These are phyloP conservation scores for Dimargaris xerosporica DNA, from an alignment of 192 early-diverging fungal genomes.

Conservation along the genomic window DNA sequence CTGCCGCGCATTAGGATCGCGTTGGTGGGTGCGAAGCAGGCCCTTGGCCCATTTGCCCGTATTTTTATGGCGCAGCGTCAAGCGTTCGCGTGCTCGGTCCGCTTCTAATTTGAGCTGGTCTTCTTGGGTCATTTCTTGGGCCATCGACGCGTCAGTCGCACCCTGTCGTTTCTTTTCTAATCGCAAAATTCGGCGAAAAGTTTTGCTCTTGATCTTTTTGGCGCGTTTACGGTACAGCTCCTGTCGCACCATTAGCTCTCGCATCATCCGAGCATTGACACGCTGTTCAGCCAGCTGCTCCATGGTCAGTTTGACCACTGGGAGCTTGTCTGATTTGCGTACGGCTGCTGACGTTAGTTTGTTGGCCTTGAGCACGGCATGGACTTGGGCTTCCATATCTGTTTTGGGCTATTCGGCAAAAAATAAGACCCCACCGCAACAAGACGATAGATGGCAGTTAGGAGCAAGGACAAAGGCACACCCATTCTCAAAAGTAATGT, in stretches of 20 bases:
- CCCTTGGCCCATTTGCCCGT: conserved; percentile 93
- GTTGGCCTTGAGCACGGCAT: conserved; percentile 45
- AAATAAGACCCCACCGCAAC: too few relatives aligned
- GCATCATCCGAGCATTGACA: conserved; percentile 73
- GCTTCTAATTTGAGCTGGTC: conserved; percentile 52
- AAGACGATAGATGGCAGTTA: too few relatives aligned
- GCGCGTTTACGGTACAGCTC: conserved; percentile 82
- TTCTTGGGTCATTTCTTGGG: conserved; percentile 50
- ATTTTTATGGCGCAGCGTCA: conserved; percentile 87
- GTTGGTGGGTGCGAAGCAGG: conserved; percentile 42
- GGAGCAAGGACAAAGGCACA: too few relatives aligned
- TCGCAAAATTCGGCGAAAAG: conserved; percentile 77
- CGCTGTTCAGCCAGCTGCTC: conserved; percentile 68
- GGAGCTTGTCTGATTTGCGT: conserved; percentile 68
- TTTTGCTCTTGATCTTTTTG: conserved; percentile 96
- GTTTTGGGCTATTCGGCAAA: conserved; percentile 23
- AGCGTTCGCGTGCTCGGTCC: conserved; percentile 78
- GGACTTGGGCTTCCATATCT: conserved; percentile 66
- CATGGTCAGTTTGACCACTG: conserved; percentile 61
- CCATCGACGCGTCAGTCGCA: conserved; percentile 25
- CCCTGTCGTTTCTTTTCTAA: conserved; percentile 51
- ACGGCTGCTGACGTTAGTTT: conserved; percentile 67
- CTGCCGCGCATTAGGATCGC: conserved; percentile 48
- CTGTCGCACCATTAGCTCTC: conserved; percentile 83
- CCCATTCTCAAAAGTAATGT: too few relatives aligned